Conservation (phyloP, 495 filamentous ascomycete genomes). For the Lophiotrema nucula region DNA sequence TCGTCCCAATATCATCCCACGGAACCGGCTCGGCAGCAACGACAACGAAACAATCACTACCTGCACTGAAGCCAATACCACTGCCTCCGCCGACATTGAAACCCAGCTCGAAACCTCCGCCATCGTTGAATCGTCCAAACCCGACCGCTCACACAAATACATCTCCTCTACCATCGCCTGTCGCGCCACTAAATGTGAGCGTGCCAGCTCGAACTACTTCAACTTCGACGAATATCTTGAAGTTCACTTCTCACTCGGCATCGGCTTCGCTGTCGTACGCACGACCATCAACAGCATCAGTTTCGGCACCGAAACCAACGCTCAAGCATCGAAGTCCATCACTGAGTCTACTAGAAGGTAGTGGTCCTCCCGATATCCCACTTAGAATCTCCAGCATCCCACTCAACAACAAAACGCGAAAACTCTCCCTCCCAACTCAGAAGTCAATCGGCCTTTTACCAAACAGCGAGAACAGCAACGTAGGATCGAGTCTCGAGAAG, state of each 20-base stretch:
- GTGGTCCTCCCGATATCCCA: conserved; percentile 14
- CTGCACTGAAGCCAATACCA: conserved; percentile 19
- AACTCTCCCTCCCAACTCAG: conserved; percentile 17
- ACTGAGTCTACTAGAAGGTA: conserved; percentile 10
- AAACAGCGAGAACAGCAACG: background rate
- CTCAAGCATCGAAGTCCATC: conserved; percentile 23
- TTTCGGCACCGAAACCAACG: background rate
- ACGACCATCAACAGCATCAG: background rate
- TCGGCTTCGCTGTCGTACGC: conserved; percentile 5
- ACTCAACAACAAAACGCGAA: conserved; percentile 16
- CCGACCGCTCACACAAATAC: conserved; percentile 20
- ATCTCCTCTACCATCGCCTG: background rate
- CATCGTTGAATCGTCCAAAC: conserved; percentile 24
- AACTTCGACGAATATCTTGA: background rate
- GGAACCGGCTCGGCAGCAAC: background rate
- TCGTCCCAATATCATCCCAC: conserved; percentile 7
- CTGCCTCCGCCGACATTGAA: conserved; percentile 27
- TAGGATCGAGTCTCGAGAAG: background rate
- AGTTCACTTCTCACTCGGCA: conserved; percentile 11
- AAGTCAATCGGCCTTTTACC: background rate
- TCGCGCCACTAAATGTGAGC: background rate
- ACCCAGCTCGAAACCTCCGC: conserved; percentile 18
- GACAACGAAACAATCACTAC: conserved; percentile 3
- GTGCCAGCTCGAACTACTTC: conserved; percentile 10
- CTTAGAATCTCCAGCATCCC: conserved; percentile 22